Evolutionary conservation across 108 stramenopile genomes (phyloP).

Genomic region (Aurantiochytrium sp.): DNA sequence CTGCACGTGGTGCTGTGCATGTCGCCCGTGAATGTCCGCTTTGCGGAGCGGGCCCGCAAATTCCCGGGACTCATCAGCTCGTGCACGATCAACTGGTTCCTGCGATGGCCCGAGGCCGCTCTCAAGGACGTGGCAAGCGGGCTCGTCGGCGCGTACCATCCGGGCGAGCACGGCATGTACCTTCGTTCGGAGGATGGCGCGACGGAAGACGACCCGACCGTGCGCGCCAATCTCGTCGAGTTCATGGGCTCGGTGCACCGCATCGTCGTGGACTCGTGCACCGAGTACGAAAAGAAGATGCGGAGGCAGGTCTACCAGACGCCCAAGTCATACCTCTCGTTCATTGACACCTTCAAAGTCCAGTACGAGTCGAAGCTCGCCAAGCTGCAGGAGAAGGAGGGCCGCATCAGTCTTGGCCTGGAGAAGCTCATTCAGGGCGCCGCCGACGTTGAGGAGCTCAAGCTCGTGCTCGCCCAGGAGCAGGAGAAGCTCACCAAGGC

Average conservation of each 20-base stretch:
- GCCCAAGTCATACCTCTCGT: constrained; percentile 79
- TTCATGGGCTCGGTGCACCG: constrained; percentile 79
- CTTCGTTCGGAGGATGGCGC: constrained; percentile 62
- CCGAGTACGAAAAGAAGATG: constrained; percentile 76
- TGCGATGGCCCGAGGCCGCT: constrained; percentile 84
- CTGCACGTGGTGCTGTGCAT: constrained; percentile 83
- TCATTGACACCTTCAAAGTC: constrained; percentile 73
- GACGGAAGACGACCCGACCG: constrained; percentile 38
- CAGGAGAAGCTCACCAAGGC: constrained; percentile 75
- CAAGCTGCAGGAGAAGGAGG: constrained; percentile 76
- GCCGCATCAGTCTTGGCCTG: constrained; percentile 71
- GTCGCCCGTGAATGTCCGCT: constrained; percentile 84
- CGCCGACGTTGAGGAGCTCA: constrained; percentile 78
- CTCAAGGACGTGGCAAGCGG: constrained; percentile 72
- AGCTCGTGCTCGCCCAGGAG: constrained; percentile 72
- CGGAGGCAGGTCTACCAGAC: constrained; percentile 79
- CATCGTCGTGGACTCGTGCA: constrained; percentile 74
- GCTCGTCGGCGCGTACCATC: constrained; percentile 52
- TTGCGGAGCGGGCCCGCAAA: constrained; percentile 75
- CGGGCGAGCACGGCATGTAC: constrained; percentile 4
- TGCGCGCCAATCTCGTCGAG: constrained; percentile 63
- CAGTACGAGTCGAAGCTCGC: constrained; percentile 70
- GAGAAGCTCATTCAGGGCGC: constrained; percentile 82
- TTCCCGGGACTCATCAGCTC: constrained; percentile 77
- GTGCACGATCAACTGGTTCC: constrained; percentile 85